Percentiles rank a stretch among this genome's conserved stretches.
These are phyloP conservation scores for Diplocarpon rosae DNA, from an alignment of 2,329 filamentous ascomycete genomes.

Conservation along the genomic window DNA sequence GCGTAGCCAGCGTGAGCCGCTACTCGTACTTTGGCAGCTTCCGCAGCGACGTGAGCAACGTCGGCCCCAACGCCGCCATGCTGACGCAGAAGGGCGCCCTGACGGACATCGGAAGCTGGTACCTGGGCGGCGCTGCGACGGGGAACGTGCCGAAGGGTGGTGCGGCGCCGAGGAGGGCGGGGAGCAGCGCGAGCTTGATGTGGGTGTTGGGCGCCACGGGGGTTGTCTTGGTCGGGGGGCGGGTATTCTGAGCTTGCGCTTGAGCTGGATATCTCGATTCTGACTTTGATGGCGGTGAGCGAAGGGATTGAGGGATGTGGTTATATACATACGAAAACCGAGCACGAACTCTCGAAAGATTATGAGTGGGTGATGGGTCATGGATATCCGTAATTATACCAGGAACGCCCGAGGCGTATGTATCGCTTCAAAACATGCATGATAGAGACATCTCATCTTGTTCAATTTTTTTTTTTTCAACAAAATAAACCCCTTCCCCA, in stretches of 20 bases:
- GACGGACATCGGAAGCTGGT: conserved; percentile 69
- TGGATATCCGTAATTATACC: too few relatives aligned
- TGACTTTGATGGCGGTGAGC: background rate
- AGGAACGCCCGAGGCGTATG: too few relatives aligned
- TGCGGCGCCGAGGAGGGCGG: background rate
- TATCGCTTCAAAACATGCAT: too few relatives aligned
- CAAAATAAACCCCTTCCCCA: too few relatives aligned
- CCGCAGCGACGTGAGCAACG: conserved; percentile 56
- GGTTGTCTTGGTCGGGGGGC: background rate
- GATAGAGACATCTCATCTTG: too few relatives aligned
- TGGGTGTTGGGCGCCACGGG: background rate
- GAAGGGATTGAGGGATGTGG: background rate
- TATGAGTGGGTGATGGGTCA: too few relatives aligned
- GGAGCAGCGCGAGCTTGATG: background rate
- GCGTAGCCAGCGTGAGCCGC: conserved; percentile 46
- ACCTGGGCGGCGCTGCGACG: conserved; percentile 43
- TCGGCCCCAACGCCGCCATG: conserved; percentile 63
- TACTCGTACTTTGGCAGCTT: conserved; percentile 62
- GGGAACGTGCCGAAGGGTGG: conserved; percentile 26
- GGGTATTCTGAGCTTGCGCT: too few relatives aligned
- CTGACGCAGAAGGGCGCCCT: conserved; percentile 55
- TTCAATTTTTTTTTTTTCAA: too few relatives aligned
- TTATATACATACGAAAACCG: too few relatives aligned
- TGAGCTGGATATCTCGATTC: too few relatives aligned
- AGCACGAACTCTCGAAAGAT: too few relatives aligned